These are phyloP conservation scores for Quercus robur DNA, from an alignment of 306 rosid genomes.

Conservation along the genomic window DNA sequence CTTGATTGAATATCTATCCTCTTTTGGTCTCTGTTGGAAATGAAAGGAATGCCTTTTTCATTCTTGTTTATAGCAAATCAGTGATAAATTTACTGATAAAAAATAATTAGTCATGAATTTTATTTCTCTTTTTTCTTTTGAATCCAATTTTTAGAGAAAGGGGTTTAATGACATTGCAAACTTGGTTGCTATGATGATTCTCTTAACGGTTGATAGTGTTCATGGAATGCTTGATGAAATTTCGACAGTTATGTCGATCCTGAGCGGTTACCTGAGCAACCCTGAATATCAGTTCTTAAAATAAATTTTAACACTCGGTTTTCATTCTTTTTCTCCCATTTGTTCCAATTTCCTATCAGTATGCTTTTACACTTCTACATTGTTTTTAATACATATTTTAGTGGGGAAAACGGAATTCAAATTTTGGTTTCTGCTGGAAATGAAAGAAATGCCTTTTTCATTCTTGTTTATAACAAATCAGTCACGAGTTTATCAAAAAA, in stretches of 20 bases:
- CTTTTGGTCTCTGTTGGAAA: too few species aligned
- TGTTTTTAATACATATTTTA: too few species aligned
- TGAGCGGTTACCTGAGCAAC: slow-evolving; percentile 61
- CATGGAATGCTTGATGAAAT: slow-evolving; percentile 27
- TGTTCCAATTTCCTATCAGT: background rate
- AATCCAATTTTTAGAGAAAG: background rate
- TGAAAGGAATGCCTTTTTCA: too few species aligned
- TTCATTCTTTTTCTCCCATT: background rate
- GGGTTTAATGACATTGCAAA: background rate
- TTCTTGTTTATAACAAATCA: background rate
- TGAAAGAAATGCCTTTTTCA: too few species aligned
- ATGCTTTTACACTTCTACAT: background rate
- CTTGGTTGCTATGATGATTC: slow-evolving; percentile 47
- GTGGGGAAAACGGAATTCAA: too few species aligned
- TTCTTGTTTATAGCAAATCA: background rate
- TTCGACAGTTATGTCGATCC: slow-evolving; percentile 33
- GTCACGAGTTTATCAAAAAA: too few species aligned
- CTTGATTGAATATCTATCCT: too few species aligned
- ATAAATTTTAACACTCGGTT: background rate
- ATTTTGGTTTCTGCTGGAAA: too few species aligned
- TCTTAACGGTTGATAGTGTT: slow-evolving; percentile 29
- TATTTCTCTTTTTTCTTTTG: background rate
- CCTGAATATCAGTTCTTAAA: background rate
- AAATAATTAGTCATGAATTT: background rate
- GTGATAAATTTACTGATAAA: background rate